Evolutionary conservation across 2,329 filamentous ascomycete genomes (phyloP), one percentile per base, ranked within the genome.

Genomic region (Colletotrichum sp.): DNA sequence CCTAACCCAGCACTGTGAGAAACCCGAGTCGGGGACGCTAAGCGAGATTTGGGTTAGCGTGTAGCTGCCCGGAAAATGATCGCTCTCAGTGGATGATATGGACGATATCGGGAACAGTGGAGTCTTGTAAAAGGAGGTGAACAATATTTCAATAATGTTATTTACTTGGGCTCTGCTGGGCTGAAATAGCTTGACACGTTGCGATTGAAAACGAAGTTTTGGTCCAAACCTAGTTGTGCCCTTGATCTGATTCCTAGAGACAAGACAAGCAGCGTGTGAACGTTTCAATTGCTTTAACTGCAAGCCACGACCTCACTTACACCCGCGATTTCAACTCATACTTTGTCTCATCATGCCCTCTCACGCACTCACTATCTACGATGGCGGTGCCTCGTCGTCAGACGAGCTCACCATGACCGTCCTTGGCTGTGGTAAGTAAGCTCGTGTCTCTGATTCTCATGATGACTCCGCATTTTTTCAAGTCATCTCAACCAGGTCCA

Each of bases 391-490:
- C 32, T 22, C 84, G 81, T 82, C 84, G 61, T 80, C 83, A 34
- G 88, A 55, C 55, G 68, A 89, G 79, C 90, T 96, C 78, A 96
- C 94, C 79, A 89, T 98, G 87, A 92, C 95, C 77, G 92, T 97
- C 77, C 89, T 98, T 75, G 95, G 95, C 81, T 97, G 95, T 85
- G 95, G 95, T 94, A 90, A 82, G 91, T 87, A 52, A 52, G n/a
- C 44, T 13, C 12, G n/a, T 32, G 16, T 8, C 11, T 34, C 27
- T 22, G n/a, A 19, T n/a, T 19, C 25, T 15, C 12, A 25, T 32
- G 8, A 32, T n/a, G n/a, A n/a, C 15, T 16, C 29, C 30, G 11
- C 11, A 34, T 13, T 63, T 32, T 62, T 63, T 25, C n/a, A 22
- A 8, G n/a, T 13, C 6, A 22, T 12, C n/a, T 52, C n/a, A 22